Conservation (phyloP, 2,329 filamentous ascomycete genomes). For the Cladosporium sphaerospermum region DNA sequence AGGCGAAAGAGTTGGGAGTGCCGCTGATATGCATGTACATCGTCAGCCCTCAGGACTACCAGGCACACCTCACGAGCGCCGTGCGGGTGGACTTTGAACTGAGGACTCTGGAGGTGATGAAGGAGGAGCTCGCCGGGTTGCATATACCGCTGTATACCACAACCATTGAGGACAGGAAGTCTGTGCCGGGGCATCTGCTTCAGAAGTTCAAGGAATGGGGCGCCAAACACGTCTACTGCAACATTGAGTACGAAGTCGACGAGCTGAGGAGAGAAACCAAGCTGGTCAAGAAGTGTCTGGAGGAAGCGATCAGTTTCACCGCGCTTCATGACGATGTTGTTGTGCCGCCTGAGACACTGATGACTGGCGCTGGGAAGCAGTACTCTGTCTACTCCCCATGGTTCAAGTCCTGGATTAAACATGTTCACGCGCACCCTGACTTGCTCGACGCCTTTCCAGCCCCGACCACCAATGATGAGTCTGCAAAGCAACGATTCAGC, state of each 20-base stretch:
- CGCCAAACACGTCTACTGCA: conserved; percentile 69
- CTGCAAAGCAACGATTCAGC: conserved; percentile 43
- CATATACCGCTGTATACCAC: conserved; percentile 75
- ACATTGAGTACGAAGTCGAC: conserved; percentile 88
- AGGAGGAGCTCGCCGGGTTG: conserved; percentile 59
- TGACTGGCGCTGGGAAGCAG: conserved; percentile 64
- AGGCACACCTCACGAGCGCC: conserved; percentile 69
- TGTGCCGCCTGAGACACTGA: conserved; percentile 65
- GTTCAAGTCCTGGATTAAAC: conserved; percentile 68
- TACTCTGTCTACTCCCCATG: conserved; percentile 82
- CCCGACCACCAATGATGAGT: conserved; percentile 50
- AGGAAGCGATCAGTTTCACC: conserved; percentile 62
- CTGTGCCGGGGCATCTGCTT: conserved; percentile 55
- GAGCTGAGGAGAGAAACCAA: conserved; percentile 71
- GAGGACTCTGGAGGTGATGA: conserved; percentile 61
- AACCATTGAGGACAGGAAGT: conserved; percentile 59
- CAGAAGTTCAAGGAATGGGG: conserved; percentile 66
- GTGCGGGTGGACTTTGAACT: conserved; percentile 74
- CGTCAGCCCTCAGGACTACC: conserved; percentile 74
- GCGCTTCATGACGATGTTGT: conserved; percentile 76
- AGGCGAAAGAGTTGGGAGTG: conserved; percentile 60
- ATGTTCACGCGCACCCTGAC: conserved; percentile 64
- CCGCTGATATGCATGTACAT: conserved; percentile 74
- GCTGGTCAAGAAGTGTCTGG: conserved; percentile 55
- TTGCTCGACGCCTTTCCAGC: conserved; percentile 57